phyloP scores from a whole-genome alignment of 768 basidiomycete genomes.

The Leccinum fibrillosum region DNA sequence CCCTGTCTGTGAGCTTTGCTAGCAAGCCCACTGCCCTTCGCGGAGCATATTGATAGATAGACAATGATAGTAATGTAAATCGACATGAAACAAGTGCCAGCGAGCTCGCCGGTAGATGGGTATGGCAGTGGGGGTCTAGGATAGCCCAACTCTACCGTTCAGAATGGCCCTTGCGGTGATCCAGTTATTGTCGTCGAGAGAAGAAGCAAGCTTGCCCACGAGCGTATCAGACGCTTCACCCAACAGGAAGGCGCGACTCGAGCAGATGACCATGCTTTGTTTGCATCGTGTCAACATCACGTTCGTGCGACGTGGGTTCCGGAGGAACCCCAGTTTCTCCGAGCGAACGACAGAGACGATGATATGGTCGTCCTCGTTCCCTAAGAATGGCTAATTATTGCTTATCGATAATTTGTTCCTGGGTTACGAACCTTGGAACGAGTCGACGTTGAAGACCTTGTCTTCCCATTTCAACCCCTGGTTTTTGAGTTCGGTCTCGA shows the following conservation, averaged over 20 bases:
- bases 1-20: neutral
- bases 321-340: slow-evolving; percentile 60
- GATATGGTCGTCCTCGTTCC: slow-evolving; percentile 78
- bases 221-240: slow-evolving; percentile 18
- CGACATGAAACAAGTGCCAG: slow-evolving; percentile 3
- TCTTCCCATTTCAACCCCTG: slow-evolving; percentile 54
- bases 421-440: slow-evolving; percentile 64
- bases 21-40: neutral
- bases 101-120: neutral
- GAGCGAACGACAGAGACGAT: slow-evolving; percentile 71
- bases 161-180: neutral
- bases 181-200: slow-evolving; percentile 15
- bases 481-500: slow-evolving; percentile 54
- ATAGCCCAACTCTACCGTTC: neutral
- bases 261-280: slow-evolving; percentile 68
- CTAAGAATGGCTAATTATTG: slow-evolving; percentile 32
- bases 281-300: slow-evolving; percentile 84
- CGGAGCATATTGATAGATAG: neutral
- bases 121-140: neutral
- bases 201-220: slow-evolving; percentile 23
- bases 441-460: slow-evolving; percentile 74
- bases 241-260: slow-evolving; percentile 37
- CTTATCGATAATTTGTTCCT: slow-evolving; percentile 1
- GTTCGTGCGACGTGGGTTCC: slow-evolving; percentile 65
- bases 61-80: neutral